Conservation (phyloP, 169 alveolate species). For the Plasmodium yoelii region DNA sequence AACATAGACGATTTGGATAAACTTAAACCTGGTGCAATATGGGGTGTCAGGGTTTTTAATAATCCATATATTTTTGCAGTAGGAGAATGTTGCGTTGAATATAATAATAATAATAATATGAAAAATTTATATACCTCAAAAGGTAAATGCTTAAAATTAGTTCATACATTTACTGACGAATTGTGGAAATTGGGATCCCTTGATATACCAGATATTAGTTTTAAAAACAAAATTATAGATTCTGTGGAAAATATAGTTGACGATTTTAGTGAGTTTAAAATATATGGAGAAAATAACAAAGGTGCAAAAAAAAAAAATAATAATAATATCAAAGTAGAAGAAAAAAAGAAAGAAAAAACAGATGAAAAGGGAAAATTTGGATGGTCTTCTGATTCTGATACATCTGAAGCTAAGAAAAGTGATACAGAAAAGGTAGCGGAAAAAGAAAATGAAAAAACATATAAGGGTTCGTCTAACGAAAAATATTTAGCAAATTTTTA, state of each 20-base stretch:
- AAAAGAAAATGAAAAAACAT: constrained; percentile 10
- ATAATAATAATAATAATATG: constrained; percentile 68
- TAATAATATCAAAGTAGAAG: neutral
- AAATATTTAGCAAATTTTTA: constrained; percentile 48
- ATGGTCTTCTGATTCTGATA: neutral
- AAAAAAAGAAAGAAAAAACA: neutral
- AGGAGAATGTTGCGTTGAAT: constrained; percentile 38
- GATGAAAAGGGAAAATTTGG: neutral
- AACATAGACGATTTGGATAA: constrained; percentile 48
- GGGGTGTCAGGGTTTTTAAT: constrained; percentile 76
- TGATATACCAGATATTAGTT: constrained; percentile 50
- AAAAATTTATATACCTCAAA: constrained; percentile 29
- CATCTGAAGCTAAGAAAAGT: constrained; percentile 1
- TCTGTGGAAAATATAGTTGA: constrained; percentile 57
- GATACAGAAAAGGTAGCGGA: neutral
- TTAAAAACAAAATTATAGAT: constrained; percentile 49
- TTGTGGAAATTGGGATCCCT: constrained; percentile 65
- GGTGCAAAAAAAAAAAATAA: constrained; percentile 8
- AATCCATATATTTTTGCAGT: constrained; percentile 68
- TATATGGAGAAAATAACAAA: constrained; percentile 44
- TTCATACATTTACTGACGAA: constrained; percentile 76
- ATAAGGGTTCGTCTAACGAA: constrained; percentile 6
- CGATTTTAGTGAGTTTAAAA: constrained; percentile 31
- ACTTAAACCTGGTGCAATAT: constrained; percentile 70
- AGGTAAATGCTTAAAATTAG: constrained; percentile 70